Evolutionary conservation across 192 early-diverging fungal genomes (phyloP).

Genomic region (Helicostylum pulchrum): DNA sequence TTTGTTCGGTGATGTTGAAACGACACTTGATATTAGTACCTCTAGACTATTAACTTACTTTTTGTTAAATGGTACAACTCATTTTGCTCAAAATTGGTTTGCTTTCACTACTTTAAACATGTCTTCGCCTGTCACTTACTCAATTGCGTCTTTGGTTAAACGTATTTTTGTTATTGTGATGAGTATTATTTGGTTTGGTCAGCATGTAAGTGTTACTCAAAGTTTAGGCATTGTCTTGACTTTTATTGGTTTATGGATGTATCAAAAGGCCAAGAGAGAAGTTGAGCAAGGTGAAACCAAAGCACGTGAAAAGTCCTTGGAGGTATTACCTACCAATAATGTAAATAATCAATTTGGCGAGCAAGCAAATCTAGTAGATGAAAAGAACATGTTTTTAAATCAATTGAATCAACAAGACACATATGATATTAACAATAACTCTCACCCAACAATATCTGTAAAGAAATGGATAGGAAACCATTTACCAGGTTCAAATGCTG

Average conservation of each 20-base stretch:
- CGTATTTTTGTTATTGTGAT: slow-evolving; percentile 89
- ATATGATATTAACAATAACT: no score
- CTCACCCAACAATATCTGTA: no score
- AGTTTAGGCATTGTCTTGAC: slow-evolving; percentile 73
- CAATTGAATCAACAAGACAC: no score
- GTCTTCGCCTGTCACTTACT: slow-evolving; percentile 85
- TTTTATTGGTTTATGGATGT: slow-evolving; percentile 81
- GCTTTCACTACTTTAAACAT: slow-evolving; percentile 75
- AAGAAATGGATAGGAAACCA: no score
- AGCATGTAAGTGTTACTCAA: slow-evolving; percentile 65
- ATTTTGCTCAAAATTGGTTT: slow-evolving; percentile 81
- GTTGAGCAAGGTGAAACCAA: slow-evolving; percentile 46
- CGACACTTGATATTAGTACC: slow-evolving; percentile 3
- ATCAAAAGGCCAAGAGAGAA: slow-evolving; percentile 76
- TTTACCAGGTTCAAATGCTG: no score
- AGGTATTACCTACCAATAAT: slow-evolving; percentile 11
- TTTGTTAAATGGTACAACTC: slow-evolving; percentile 72
- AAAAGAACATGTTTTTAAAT: no score
- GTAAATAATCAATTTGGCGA: neutral
- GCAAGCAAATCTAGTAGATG: no score
- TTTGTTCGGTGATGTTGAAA: neutral
- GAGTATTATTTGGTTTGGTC: slow-evolving; percentile 79
- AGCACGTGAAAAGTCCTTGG: slow-evolving; percentile 28
- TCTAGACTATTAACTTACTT: slow-evolving; percentile 43
- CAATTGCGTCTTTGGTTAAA: slow-evolving; percentile 81